These are phyloP conservation scores for Globisporangium rhizosaccharum DNA, from an alignment of 352 stramenopile genomes.

Conservation along the genomic window DNA sequence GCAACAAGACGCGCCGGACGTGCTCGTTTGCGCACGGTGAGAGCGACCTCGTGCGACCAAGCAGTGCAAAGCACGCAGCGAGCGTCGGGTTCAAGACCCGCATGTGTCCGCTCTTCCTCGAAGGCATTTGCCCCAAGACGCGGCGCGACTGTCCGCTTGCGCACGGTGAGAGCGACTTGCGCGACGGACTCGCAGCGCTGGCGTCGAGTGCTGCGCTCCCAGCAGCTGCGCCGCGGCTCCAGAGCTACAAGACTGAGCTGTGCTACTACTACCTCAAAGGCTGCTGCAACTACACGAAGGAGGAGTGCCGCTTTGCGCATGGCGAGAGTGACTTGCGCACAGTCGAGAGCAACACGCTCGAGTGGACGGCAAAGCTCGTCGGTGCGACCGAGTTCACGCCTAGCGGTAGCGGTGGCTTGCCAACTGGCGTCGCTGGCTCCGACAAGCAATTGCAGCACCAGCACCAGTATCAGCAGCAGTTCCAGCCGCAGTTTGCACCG, in stretches of 20 bases:
- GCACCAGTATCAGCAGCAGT: slow-evolving; percentile 65
- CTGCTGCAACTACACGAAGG: slow-evolving; percentile 86
- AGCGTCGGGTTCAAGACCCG: slow-evolving; percentile 61
- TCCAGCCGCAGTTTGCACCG: slow-evolving; percentile 22
- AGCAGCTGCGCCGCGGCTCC: slow-evolving; percentile 51
- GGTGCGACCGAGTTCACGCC: slow-evolving; percentile 7
- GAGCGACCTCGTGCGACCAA: slow-evolving; percentile 60
- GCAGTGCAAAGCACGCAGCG: slow-evolving; percentile 21
- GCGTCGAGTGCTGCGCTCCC: slow-evolving; percentile 20
- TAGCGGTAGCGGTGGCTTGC: slow-evolving; percentile 3
- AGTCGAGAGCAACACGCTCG: slow-evolving; percentile 77
- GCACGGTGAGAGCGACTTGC: slow-evolving; percentile 72
- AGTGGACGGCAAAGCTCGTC: slow-evolving; percentile 51
- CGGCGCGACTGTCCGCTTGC: slow-evolving; percentile 72
- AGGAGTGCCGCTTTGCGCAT: slow-evolving; percentile 86
- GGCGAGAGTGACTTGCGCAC: slow-evolving; percentile 74
- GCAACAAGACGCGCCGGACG: slow-evolving; percentile 85
- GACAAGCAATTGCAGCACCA: slow-evolving; percentile 56
- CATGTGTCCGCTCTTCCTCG: slow-evolving; percentile 72
- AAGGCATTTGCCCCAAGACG: slow-evolving; percentile 66
- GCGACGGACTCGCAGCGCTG: slow-evolving; percentile 37
- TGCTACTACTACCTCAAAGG: slow-evolving; percentile 88
- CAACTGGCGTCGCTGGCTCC: slow-evolving; percentile 14
- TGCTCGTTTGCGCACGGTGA: slow-evolving; percentile 85
- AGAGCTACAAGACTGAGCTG: slow-evolving; percentile 88